phyloP scores from a whole-genome alignment of 169 alveolate genomes.

The Amoebophrya sp. region DNA sequence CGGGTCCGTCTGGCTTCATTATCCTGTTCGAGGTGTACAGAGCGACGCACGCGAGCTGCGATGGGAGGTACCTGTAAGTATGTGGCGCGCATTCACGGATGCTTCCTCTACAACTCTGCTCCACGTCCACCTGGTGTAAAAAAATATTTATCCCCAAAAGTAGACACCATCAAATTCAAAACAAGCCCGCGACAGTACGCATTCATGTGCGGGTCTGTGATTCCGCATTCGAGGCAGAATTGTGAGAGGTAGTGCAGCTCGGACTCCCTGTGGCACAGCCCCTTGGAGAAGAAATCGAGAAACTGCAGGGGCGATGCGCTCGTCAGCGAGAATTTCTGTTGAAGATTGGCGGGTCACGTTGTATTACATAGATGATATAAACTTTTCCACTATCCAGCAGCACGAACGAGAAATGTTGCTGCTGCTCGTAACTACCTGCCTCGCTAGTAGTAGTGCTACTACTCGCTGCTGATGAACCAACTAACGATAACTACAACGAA shows the following conservation, averaged over 20 bases:
- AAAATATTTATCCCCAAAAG: no score
- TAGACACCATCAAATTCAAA: no score
- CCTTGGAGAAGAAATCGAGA: background rate
- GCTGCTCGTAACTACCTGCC: no score
- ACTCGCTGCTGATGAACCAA: no score
- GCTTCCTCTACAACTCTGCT: background rate
- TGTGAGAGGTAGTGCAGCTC: background rate
- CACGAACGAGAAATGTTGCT: no score
- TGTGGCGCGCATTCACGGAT: background rate
- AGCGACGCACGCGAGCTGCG: background rate
- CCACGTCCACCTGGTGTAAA: background rate
- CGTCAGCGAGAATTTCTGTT: background rate
- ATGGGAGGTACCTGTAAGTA: background rate
- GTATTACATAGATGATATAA: no score
- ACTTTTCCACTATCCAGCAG: no score
- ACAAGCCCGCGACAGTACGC: background rate
- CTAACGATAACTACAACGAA: no score
- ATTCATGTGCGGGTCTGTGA: background rate
- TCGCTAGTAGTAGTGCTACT: no score
- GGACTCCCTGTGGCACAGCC: background rate
- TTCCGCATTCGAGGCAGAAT: background rate
- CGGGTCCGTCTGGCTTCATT: background rate
- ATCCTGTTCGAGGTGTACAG: background rate
- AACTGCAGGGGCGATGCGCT: background rate
- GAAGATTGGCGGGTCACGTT: no score